Evolutionary conservation across 2,329 filamentous ascomycete species (phyloP), one percentile per base, ranked within the genome.

Genomic region (Colletotrichum sp.): DNA sequence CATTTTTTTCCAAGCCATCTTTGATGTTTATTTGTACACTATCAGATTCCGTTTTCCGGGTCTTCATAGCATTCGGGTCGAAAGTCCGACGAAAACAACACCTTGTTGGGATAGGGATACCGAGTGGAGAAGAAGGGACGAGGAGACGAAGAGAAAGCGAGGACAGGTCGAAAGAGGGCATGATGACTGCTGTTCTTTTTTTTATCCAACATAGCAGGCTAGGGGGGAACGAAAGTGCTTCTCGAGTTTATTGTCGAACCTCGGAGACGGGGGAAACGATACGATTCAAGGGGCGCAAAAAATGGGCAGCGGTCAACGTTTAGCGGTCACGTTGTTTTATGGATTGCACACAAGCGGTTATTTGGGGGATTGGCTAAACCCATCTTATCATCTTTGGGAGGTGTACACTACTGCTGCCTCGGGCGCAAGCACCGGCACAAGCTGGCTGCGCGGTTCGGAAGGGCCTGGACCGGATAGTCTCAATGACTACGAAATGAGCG

Each of bases 1-100:
- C 74, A 76, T 76, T 69, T 76, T 75, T 73, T 64, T 49, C 44
- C 68, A 36, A 73, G 71, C 66, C 65, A 78, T 71, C 71, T 75
- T 76, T 77, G 71, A 70, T 75, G 75, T 75, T 77, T 71, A 75
- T 78, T 74, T 78, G 77, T 78, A 78, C 77, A 78, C 77, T 78
- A 78, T 71, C 63, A 55, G 71, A 57, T 52, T 69, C 75, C 34
- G 44, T 63, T 49, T 24, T 62, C 39, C 28, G 76, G 72, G 60
- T 60, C 70, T 70, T 59, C 72, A 77, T 77, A 77, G 72, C 75
- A 77, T 77, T 75, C 67, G 66, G 72, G 44, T 67, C 49, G 64
- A 77, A 71, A 62, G 32, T 65, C 62, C 66, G 72, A 75, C 60
- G 67, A 76, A 76, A 75, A 44, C 59, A 39, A 70, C 62, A 71